phyloP scores from a whole-genome alignment of 768 basidiomycete genomes.

The Neoboletus subvelutipes region DNA sequence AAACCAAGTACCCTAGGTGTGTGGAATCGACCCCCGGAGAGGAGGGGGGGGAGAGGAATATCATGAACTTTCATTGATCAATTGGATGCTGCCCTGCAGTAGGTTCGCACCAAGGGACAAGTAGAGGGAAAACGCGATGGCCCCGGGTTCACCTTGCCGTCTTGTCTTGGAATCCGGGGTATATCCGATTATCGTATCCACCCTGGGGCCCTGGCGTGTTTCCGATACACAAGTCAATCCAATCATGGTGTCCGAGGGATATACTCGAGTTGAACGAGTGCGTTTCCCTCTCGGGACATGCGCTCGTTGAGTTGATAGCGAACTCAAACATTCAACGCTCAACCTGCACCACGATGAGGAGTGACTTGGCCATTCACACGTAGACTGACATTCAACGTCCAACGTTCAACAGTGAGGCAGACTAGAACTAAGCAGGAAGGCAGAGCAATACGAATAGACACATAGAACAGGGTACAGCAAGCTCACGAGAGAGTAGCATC shows the following conservation, averaged over 20 bases:
- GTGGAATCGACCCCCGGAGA: too few relatives aligned
- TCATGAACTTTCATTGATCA: too few relatives aligned
- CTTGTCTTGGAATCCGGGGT: too few relatives aligned
- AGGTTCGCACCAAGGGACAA: too few relatives aligned
- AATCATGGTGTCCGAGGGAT: too few relatives aligned
- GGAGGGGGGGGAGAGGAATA: too few relatives aligned
- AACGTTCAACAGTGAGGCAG: neutral
- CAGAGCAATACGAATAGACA: neutral
- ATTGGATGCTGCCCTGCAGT: too few relatives aligned
- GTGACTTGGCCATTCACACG: neutral
- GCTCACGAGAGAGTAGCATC: slow-evolving; percentile 38
- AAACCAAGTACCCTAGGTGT: neutral
- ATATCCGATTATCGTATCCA: too few relatives aligned
- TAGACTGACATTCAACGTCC: slow-evolving; percentile 1
- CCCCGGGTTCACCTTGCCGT: too few relatives aligned
- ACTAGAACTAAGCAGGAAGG: neutral
- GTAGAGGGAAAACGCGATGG: too few relatives aligned
- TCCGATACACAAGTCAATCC: neutral
- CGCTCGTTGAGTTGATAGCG: neutral
- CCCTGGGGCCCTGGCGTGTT: neutral
- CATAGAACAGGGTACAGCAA: neutral
- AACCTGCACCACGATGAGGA: neutral
- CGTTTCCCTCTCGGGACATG: neutral
- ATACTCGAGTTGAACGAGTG: too few relatives aligned
- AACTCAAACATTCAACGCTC: neutral